These are phyloP conservation scores for Stephanodiscus triporus DNA, from an alignment of 108 stramenopile species.

Conservation along the genomic window DNA sequence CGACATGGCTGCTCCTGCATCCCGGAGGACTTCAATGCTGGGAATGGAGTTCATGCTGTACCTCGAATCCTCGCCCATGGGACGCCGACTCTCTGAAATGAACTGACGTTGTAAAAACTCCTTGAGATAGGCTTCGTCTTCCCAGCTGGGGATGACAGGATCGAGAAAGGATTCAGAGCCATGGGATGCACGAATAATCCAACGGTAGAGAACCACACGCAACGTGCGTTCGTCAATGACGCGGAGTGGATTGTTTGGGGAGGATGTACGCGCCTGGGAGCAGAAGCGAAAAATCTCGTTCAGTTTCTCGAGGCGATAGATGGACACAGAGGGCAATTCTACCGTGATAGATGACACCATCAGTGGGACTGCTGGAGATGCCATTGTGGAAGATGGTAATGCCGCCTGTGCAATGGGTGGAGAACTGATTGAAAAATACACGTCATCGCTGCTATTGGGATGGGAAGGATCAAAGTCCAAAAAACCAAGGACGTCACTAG, in stretches of 20 bases:
- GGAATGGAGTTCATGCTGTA: slow-evolving; percentile 41
- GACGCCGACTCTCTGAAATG: slow-evolving; percentile 74
- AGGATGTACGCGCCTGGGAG: slow-evolving; percentile 46
- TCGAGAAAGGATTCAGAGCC: slow-evolving; percentile 66
- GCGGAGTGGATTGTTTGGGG: slow-evolving; percentile 47
- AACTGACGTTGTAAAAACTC: slow-evolving; percentile 85
- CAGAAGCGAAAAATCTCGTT: slow-evolving; percentile 69
- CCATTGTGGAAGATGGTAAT: slow-evolving; percentile 12
- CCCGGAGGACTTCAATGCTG: slow-evolving; percentile 82
- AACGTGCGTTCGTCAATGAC: slow-evolving; percentile 57
- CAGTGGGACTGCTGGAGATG: slow-evolving; percentile 29
- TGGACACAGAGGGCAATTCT: slow-evolving; percentile 53
- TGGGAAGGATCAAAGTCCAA: slow-evolving; percentile 44
- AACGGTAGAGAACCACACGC: slow-evolving; percentile 75
- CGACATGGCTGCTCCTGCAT: slow-evolving; percentile 74
- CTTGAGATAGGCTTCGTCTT: slow-evolving; percentile 61
- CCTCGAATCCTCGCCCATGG: slow-evolving; percentile 28
- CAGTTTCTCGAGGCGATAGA: slow-evolving; percentile 77
- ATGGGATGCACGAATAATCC: slow-evolving; percentile 86
- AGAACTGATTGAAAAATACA: slow-evolving; percentile 12
- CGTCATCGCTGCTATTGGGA: neutral
- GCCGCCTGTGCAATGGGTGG: slow-evolving; percentile 17
- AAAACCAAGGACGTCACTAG: slow-evolving; percentile 50
- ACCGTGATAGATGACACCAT: slow-evolving; percentile 32
- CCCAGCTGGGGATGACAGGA: slow-evolving; percentile 87